Base-by-base conservation (phyloP, 2,329 filamentous ascomycete genomes). In the Elsinoe necatrix region DNA sequence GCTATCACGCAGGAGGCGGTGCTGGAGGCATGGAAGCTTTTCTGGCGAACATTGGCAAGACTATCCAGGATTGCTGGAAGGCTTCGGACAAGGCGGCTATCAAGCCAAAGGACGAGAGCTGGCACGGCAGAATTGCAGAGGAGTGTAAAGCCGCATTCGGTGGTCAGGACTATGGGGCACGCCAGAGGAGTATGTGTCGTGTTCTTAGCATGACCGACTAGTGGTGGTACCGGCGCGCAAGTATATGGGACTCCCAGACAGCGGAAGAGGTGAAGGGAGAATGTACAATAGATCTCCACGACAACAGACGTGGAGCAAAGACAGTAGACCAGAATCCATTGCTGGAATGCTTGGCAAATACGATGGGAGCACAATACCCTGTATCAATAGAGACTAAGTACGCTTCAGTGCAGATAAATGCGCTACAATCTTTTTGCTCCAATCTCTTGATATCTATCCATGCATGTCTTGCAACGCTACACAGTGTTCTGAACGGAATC, bases 1-100 rank as follows among this genome's bases (percentile, higher is more conserved):
- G 77, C 50, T 83, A 82, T 67, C 76, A 80, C 68, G 78, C 78
- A 54, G 80, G 80, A 1, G 80, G 80, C 9, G 80, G 80, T 2
- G 69, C 72, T 9, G 75, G 73, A 1, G 80, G 80, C 0, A 66
- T 82, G 57, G 67, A 70, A 11, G 75, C 72, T 0, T 81, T 82
- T 58, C 72, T 82, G 61, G 71, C 74, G 45, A 82, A 82, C 62
- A 76, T 83, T 61, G 78, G 77, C 4, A 74, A 72, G 9, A 81
- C 79, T 0, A 75, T 82, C 54, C 73, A 79, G 62, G 73, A 67
- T 20, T 78, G 77, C 58, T 82, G 80, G 80, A 69, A 74, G 52
- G 75, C 77, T 57, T 67, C 72, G 43, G 78, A 77, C 39, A 65
- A 63, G 21, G 70, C 74, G 4, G 68, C 68, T 31, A 71, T 74